Conservation (phyloP, 2,329 filamentous ascomycete species). For the Pseudogymnoascus sp. region DNA sequence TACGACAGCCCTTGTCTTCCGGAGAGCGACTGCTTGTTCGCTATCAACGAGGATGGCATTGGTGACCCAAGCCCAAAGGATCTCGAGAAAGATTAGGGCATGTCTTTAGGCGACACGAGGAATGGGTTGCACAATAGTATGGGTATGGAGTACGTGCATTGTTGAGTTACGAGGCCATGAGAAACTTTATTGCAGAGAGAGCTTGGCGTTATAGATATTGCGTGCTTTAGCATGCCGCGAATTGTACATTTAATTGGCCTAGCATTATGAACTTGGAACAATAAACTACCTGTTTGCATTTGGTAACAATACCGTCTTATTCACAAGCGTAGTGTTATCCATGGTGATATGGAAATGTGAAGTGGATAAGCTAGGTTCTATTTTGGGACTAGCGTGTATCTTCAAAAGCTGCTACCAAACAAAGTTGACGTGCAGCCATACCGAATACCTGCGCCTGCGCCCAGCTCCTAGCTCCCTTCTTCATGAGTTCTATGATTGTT, state of each 20-base stretch:
- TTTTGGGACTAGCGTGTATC: conserved; percentile 16
- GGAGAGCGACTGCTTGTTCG: conserved; percentile 93
- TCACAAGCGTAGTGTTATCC: neutral
- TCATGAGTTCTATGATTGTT: conserved; percentile 7
- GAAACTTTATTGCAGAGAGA: neutral
- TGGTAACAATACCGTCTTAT: neutral
- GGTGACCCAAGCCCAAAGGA: conserved; percentile 95
- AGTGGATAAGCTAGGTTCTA: conserved; percentile 16
- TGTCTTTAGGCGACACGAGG: neutral
- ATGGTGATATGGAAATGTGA: conserved; percentile 12
- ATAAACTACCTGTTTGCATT: neutral
- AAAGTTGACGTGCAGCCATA: conserved; percentile 13
- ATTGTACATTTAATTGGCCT: conserved; percentile 5
- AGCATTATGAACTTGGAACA: conserved; percentile 2
- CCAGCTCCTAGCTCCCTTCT: conserved; percentile 11
- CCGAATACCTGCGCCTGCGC: conserved; percentile 21
- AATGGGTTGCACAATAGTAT: neutral
- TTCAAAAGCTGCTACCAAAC: conserved; percentile 11
- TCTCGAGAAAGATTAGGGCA: conserved; percentile 62
- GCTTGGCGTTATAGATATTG: conserved; percentile 7
- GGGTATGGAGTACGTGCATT: neutral
- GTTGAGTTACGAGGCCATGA: conserved; percentile 7
- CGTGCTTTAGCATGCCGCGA: neutral
- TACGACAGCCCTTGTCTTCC: conserved; percentile 97
- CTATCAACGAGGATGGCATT: conserved; percentile 95